A percentile compares a stretch with the other conserved stretches of the same genome.
Conservation (phyloP, 1,139 yeast genomes). For the Kluyveromyces marxianus region DNA sequence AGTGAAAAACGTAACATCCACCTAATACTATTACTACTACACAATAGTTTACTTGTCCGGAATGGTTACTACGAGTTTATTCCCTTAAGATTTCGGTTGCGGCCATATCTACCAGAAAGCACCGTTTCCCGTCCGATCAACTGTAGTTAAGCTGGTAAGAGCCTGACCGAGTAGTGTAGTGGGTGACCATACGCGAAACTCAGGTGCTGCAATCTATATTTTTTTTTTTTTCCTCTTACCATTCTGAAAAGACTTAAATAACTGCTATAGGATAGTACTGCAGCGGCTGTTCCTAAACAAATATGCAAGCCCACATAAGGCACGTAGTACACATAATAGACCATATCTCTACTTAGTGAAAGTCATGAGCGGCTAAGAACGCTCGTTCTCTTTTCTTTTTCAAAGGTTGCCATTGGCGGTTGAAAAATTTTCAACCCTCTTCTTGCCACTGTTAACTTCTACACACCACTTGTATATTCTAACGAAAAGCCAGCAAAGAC, state of each 20-base stretch:
- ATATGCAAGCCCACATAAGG: too few species aligned
- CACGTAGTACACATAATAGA: too few species aligned
- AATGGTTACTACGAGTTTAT: neutral
- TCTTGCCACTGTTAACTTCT: neutral
- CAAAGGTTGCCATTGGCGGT: neutral
- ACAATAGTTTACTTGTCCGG: too few species aligned
- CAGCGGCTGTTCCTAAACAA: too few species aligned
- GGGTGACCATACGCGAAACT: slow-evolving; percentile 50
- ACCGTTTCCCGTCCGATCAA: slow-evolving; percentile 47
- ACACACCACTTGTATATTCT: too few species aligned
- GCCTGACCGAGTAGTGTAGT: slow-evolving; percentile 48
- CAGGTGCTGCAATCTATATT: slow-evolving; percentile 43
- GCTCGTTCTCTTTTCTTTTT: neutral
- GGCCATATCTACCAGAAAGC: slow-evolving; percentile 44
- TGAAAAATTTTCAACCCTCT: neutral
- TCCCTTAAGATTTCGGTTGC: slow-evolving; percentile 32
- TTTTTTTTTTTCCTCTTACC: slow-evolving; percentile 18
- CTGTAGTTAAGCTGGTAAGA: slow-evolving; percentile 45
- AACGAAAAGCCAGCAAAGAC: too few species aligned
- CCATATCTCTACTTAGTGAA: too few species aligned
- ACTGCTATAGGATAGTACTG: too few species aligned
- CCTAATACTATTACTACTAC: neutral
- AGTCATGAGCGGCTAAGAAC: too few species aligned
- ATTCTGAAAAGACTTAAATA: neutral
- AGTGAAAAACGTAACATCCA: neutral